Conservation (phyloP, 225 moss, liverwort and hornwort genomes). For the Marchantia polymorpha region DNA sequence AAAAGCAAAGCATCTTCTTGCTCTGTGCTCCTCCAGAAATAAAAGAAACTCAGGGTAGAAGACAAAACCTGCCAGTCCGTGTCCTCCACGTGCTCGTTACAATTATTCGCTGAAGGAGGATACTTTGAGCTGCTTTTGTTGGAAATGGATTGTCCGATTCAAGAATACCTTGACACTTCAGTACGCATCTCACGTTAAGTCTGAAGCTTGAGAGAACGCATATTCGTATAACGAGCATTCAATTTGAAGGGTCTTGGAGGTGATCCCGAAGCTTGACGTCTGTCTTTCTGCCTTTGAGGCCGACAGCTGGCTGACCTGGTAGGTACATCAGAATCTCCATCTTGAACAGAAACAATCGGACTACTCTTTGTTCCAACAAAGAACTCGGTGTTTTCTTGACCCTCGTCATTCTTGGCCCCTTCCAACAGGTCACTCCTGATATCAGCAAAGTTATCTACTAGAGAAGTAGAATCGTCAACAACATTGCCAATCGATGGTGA, state of each 20-base stretch:
- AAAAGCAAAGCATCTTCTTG: too few relatives aligned
- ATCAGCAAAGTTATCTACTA: neutral
- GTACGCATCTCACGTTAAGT: conserved; percentile 18
- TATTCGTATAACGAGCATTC: conserved; percentile 19
- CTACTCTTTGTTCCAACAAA: conserved; percentile 12
- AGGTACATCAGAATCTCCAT: conserved; percentile 15
- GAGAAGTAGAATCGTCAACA: neutral
- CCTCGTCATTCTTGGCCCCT: conserved; percentile 14
- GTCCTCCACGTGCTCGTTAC: neutral
- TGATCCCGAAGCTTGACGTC: conserved; percentile 21
- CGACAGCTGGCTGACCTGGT: conserved; percentile 17
- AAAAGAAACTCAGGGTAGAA: neutral
- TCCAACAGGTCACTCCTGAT: conserved; percentile 18
- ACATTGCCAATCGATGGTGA: neutral
- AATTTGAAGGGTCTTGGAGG: conserved; percentile 34
- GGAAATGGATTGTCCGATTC: neutral
- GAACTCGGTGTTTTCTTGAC: conserved; percentile 13
- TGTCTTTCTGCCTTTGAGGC: conserved; percentile 25
- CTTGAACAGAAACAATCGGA: conserved; percentile 17
- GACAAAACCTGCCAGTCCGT: neutral
- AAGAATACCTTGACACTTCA: too few relatives aligned
- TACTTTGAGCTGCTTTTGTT: neutral
- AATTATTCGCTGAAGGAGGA: too few relatives aligned
- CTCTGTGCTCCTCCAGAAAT: neutral
- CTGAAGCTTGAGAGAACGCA: conserved; percentile 37